Evolutionary conservation across 805 yeast species (phyloP).

Genomic region (Yamadazyma nakazawae): DNA sequence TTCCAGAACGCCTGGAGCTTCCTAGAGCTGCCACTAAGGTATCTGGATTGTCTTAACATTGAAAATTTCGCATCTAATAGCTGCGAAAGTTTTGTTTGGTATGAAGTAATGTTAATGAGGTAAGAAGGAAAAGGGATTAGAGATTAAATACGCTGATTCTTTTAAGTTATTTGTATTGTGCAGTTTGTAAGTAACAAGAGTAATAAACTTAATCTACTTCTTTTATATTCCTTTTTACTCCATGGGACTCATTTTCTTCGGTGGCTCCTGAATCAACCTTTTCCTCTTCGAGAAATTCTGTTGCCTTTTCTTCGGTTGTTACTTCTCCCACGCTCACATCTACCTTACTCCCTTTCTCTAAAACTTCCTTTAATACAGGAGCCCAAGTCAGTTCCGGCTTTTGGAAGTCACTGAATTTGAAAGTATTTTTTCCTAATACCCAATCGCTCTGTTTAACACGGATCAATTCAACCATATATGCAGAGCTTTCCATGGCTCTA

Average conservation of each 20-base stretch:
- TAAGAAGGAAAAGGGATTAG: too few species aligned
- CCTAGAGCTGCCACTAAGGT: background rate
- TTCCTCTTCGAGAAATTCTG: constrained; percentile 7
- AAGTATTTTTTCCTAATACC: constrained; percentile 68
- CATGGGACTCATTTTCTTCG: constrained; percentile 1
- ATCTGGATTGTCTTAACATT: background rate
- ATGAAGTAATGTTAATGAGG: too few species aligned
- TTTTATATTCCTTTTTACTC: constrained; percentile 3
- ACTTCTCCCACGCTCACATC: constrained; percentile 18
- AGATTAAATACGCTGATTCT: too few species aligned
- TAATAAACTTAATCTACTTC: constrained; percentile 6
- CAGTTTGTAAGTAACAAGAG: too few species aligned
- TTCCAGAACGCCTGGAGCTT: background rate
- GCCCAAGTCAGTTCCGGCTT: constrained; percentile 69
- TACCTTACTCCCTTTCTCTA: constrained; percentile 34
- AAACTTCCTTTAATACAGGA: constrained; percentile 52
- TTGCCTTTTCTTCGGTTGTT: background rate
- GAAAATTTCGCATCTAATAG: background rate
- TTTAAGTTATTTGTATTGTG: too few species aligned
- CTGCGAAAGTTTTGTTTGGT: background rate
- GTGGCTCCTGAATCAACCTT: background rate
- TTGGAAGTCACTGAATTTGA: constrained; percentile 63
- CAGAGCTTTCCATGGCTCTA: constrained; percentile 70
- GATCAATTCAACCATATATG: constrained; percentile 82
- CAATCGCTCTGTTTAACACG: constrained; percentile 81